Conservation (phyloP, 2,329 filamentous ascomycete species). For the Paecilomyces fulvus region DNA sequence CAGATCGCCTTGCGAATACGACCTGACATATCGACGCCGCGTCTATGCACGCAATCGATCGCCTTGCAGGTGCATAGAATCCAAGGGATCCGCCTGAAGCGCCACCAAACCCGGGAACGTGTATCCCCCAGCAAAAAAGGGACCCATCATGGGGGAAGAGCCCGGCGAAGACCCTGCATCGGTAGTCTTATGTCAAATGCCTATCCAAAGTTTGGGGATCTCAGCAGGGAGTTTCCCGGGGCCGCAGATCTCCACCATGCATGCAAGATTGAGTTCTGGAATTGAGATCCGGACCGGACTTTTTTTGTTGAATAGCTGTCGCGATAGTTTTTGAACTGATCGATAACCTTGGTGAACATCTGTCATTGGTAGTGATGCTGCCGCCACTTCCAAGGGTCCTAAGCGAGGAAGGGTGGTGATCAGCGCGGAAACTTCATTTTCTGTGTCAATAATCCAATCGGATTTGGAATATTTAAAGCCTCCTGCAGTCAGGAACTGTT, state of each 20-base stretch:
- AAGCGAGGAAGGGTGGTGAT: background rate
- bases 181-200: background rate
- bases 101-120: background rate
- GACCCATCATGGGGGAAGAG: background rate
- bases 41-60: background rate
- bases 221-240: background rate
- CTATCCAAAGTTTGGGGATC: background rate
- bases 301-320: too few species aligned
- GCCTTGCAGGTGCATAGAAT: background rate
- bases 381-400: background rate
- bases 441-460: background rate
- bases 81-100: background rate
- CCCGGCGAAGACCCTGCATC: background rate
- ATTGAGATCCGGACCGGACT: background rate
- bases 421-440: background rate
- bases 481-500: background rate
- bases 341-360: background rate
- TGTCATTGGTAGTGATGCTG: background rate
- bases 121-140: background rate
- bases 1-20: background rate
- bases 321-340: too few species aligned
- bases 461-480: background rate
- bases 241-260: background rate
- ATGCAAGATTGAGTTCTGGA: background rate
- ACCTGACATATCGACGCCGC: background rate